phyloP scores from a whole-genome alignment of 352 stramenopile genomes.

The Pythium aquatile region DNA sequence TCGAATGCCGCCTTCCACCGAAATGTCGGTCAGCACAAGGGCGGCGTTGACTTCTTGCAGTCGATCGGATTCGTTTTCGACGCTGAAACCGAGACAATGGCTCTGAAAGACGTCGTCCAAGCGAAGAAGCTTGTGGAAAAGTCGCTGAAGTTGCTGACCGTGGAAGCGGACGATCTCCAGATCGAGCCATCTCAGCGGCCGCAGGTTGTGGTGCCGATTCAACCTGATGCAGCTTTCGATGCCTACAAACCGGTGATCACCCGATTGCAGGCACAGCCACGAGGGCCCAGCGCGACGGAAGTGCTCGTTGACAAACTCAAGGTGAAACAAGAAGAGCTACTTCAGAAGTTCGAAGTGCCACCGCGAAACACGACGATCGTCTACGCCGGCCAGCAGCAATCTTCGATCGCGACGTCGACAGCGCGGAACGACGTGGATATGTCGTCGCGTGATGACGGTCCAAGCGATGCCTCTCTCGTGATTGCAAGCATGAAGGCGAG shows the following conservation, averaged over 20 bases:
- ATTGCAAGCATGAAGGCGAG: slow-evolving; percentile 76
- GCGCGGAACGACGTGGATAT: slow-evolving; percentile 13
- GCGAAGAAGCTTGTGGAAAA: slow-evolving; percentile 44
- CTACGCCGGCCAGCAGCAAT: slow-evolving; percentile 33
- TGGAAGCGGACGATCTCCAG: slow-evolving; percentile 75
- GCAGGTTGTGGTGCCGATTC: slow-evolving; percentile 40
- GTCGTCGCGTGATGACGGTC: slow-evolving; percentile 26
- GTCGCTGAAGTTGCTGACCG: slow-evolving; percentile 53
- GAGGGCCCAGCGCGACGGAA: slow-evolving; percentile 75
- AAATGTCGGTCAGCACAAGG: slow-evolving; percentile 59
- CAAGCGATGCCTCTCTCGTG: slow-evolving; percentile 62
- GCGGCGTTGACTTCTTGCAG: slow-evolving; percentile 69
- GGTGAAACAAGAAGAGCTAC: slow-evolving; percentile 68
- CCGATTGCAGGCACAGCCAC: slow-evolving; percentile 71
- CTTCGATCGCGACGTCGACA: slow-evolving; percentile 6
- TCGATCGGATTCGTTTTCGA: slow-evolving; percentile 66
- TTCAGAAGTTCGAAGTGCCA: slow-evolving; percentile 53
- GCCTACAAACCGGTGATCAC: slow-evolving; percentile 86
- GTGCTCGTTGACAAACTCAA: slow-evolving; percentile 76
- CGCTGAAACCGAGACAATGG: slow-evolving; percentile 48
- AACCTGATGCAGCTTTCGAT: slow-evolving; percentile 55
- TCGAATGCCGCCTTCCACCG: slow-evolving; percentile 74
- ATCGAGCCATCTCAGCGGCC: slow-evolving; percentile 50
- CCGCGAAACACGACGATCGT: slow-evolving; percentile 62
- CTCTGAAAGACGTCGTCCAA: slow-evolving; percentile 25